Conservation (phyloP, 1,139 yeast species). For the Citeromyces hawaiiensis region DNA sequence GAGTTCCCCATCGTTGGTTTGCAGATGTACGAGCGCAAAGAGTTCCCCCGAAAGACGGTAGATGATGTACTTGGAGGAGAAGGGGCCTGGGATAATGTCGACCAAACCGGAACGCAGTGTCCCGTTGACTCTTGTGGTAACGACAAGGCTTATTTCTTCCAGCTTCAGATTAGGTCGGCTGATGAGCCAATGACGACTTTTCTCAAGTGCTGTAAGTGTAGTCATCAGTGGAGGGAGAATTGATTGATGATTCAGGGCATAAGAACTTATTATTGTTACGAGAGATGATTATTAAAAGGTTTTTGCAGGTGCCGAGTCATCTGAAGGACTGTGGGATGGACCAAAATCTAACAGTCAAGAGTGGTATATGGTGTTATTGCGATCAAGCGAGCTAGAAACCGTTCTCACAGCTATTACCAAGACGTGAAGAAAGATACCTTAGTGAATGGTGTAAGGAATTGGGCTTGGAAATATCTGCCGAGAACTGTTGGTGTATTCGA, state of each 20-base stretch:
- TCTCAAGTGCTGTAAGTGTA: constrained; percentile 85
- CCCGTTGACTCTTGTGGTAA: constrained; percentile 80
- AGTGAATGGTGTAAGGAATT: too few relatives aligned
- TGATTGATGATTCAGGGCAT: constrained; percentile 20
- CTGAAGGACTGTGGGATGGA: too few relatives aligned
- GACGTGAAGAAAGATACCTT: too few relatives aligned
- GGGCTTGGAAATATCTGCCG: too few relatives aligned
- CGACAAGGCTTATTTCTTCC: constrained; percentile 91
- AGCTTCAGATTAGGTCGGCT: constrained; percentile 86
- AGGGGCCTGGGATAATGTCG: constrained; percentile 98
- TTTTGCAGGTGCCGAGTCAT: too few relatives aligned
- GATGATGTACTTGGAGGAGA: constrained; percentile 96
- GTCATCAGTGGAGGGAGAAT: constrained; percentile 95
- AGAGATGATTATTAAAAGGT: too few relatives aligned
- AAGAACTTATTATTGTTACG: too few relatives aligned
- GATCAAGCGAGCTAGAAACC: too few relatives aligned
- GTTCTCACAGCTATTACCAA: too few relatives aligned
- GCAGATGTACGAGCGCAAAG: constrained; percentile 75
- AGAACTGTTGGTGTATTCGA: too few relatives aligned
- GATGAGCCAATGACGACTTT: constrained; percentile 96
- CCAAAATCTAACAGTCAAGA: too few relatives aligned
- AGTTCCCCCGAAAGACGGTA: constrained; percentile 74
- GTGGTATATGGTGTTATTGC: too few relatives aligned
- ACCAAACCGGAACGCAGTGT: constrained; percentile 80
- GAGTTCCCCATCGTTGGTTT: constrained; percentile 78